Conservation (phyloP, 2,329 filamentous ascomycete genomes). For the Aspergillus neoniger region DNA sequence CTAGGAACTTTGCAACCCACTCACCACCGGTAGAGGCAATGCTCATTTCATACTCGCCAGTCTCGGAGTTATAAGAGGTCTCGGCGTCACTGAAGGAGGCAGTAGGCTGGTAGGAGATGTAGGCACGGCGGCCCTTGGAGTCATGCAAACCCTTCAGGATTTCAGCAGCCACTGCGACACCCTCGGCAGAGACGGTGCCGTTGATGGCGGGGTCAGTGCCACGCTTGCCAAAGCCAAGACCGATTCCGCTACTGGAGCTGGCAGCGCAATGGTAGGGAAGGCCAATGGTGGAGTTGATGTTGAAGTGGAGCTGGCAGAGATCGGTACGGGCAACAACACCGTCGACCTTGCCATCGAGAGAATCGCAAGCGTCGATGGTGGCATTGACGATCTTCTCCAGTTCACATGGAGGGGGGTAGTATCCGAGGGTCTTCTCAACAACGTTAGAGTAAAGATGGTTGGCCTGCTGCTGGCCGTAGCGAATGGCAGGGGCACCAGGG, state of each 20-base stretch:
- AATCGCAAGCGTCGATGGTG: constrained; percentile 58
- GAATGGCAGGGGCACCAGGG: constrained; percentile 51
- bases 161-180: constrained; percentile 35
- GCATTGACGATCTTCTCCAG: constrained; percentile 48
- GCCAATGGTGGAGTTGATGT: constrained; percentile 52
- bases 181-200: constrained; percentile 32
- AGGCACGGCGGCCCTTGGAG: constrained; percentile 43
- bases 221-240: constrained; percentile 32
- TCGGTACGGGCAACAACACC: constrained; percentile 56
- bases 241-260: constrained; percentile 27
- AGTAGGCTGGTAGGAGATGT: constrained; percentile 39
- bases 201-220: constrained; percentile 34
- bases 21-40: constrained; percentile 42
- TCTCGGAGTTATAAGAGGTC: constrained; percentile 28
- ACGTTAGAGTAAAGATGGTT: constrained; percentile 43
- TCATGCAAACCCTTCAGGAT: constrained; percentile 48
- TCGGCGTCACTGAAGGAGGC: constrained; percentile 27
- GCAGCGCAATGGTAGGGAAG: constrained; percentile 48
- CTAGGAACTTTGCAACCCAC: constrained; percentile 36
- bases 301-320: constrained; percentile 50
- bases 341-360: constrained; percentile 57
- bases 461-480: constrained; percentile 48
- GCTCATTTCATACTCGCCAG: constrained; percentile 31
- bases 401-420: constrained; percentile 45
- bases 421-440: constrained; percentile 44